These are phyloP conservation scores for Acanthamoeba comandoni DNA, from an alignment of 208 protist species.

Conservation along the genomic window DNA sequence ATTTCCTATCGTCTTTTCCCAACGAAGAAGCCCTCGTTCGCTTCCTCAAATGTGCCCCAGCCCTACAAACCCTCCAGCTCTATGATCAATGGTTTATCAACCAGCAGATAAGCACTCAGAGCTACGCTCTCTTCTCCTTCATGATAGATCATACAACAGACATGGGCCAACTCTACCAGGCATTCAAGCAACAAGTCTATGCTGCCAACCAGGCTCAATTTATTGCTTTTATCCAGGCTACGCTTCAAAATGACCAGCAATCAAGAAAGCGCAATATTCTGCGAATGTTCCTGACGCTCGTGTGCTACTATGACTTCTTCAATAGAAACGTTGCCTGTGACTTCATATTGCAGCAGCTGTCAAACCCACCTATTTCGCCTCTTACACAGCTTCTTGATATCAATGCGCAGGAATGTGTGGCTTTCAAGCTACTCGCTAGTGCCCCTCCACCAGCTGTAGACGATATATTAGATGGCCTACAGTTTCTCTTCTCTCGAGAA, in stretches of 20 bases:
- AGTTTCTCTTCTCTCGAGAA: background rate
- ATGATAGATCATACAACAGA: too few species aligned
- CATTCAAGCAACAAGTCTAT: too few species aligned
- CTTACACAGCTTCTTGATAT: background rate
- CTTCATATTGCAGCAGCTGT: slow-evolving; percentile 1
- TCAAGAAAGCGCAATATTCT: background rate
- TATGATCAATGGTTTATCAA: too few species aligned
- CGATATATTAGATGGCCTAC: background rate
- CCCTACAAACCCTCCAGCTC: background rate
- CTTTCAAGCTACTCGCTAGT: background rate
- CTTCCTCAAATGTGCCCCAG: background rate
- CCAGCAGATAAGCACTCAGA: too few species aligned
- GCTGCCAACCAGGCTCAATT: too few species aligned
- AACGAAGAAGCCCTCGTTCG: background rate
- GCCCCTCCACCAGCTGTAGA: background rate
- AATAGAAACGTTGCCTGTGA: background rate
- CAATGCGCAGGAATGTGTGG: background rate
- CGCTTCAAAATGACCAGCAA: too few species aligned
- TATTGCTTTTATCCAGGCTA: too few species aligned
- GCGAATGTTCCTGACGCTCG: slow-evolving; percentile 1
- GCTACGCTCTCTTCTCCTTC: too few species aligned
- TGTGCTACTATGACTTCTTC: slow-evolving; percentile 33
- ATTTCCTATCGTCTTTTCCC: background rate
- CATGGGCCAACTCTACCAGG: too few species aligned
- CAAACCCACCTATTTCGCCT: background rate